Evolutionary conservation across 1,284 basidiomycete genomes (phyloP), one percentile per base, ranked within the genome.

Genomic region (Fomitopsis palustris): DNA sequence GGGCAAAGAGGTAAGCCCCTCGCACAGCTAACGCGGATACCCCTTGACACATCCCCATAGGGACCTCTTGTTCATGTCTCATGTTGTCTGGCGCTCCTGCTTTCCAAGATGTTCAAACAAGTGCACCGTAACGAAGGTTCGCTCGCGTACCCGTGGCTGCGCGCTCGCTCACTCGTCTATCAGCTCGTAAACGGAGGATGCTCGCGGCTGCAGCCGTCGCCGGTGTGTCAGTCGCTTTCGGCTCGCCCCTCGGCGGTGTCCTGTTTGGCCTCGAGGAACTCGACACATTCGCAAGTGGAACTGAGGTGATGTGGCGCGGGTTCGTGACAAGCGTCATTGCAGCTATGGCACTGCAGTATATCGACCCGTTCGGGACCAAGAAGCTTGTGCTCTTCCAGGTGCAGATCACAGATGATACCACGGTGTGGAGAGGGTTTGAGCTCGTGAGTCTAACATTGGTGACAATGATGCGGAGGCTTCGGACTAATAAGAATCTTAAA

Each of bases 321-420:
- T 90, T 90, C 67, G 88, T 90, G 10, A 87, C 86, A 2, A 88
- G 87, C 25, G 86, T 83, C 43, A 79, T 90, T 58, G 88, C 88
- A 2, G 87, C 88, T 3, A 83, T 89, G 21, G 77, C 86, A 8
- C 69, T 90, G 47, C 87, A 90, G 71, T 90, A 86, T 72, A 78
- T 89, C 43, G 84, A 90, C 67, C 88, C 88, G 1, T 90, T 90
- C 69, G 84, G 85, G 54, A 90, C 87, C 5, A 80, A 83, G 12
- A 90, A 90, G 65, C 77, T 90, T n/a, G 87, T 90, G 12, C 73
- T 90, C 12, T 90, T 90, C 37, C 64, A 85, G 78, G 86, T 88
- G 31, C 47, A 57, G 38, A 54, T 58, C 8, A 86, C 84, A 1
- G 83, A 79, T 60, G 77, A 77, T 2, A 78, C 77, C 42, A 82